Percentiles rank a stretch among this genome's conserved stretches.
These are phyloP conservation scores for Carallia brachiata DNA, from an alignment of 345 rosid genomes.

Conservation along the genomic window DNA sequence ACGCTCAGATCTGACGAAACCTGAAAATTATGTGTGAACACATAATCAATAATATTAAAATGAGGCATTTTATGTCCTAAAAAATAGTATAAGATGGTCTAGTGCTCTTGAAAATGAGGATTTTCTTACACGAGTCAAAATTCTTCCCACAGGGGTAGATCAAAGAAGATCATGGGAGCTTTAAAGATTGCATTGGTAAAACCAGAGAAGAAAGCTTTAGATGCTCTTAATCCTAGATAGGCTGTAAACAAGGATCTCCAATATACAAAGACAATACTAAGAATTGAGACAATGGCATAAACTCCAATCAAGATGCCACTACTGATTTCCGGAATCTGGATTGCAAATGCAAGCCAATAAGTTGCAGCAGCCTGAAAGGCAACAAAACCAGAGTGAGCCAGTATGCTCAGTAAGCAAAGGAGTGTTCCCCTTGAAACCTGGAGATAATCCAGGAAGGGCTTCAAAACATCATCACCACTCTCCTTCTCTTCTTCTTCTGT, in stretches of 20 bases:
- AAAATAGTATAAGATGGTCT: neutral
- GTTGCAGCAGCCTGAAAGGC: constrained; percentile 29
- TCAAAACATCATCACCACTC: constrained; percentile 30
- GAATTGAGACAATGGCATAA: constrained; percentile 18
- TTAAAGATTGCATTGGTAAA: constrained; percentile 31
- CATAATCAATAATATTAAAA: neutral
- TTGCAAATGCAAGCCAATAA: constrained; percentile 39
- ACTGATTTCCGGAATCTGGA: constrained; percentile 15
- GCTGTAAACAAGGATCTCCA: constrained; percentile 15
- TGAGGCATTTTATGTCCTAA: neutral
- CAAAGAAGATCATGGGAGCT: constrained; percentile 47
- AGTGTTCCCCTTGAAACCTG: constrained; percentile 18
- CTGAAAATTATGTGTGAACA: constrained; percentile 11
- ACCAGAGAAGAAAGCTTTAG: constrained; percentile 29
- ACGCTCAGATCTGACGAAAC: constrained; percentile 33
- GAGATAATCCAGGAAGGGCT: constrained; percentile 33
- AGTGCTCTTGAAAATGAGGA: neutral
- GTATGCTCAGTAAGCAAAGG: constrained; percentile 11
- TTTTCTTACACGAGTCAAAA: constrained; percentile 38
- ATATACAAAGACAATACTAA: constrained; percentile 20
- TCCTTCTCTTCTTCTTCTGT: constrained; percentile 43
- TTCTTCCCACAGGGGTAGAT: constrained; percentile 49
- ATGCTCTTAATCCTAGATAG: constrained; percentile 24
- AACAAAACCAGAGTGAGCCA: constrained; percentile 18
- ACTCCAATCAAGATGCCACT: constrained; percentile 16